Conservation (phyloP, 2,329 filamentous ascomycete species). For the Venturia pyrina region DNA sequence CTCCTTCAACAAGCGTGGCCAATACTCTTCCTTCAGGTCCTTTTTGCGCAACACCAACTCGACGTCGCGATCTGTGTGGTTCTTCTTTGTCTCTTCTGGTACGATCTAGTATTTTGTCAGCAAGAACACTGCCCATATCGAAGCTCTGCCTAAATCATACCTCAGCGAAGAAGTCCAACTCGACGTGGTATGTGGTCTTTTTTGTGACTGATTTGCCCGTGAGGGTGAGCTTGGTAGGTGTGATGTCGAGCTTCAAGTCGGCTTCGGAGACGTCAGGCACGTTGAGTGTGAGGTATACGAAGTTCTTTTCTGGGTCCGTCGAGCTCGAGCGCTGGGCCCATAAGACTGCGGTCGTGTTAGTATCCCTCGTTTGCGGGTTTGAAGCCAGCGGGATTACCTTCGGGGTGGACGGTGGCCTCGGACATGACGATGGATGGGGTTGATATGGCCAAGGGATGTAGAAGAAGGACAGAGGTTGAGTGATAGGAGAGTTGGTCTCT, state of each 20-base stretch:
- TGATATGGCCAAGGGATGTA: background rate
- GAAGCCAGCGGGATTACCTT: conserved; percentile 22
- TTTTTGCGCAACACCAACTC: conserved; percentile 95
- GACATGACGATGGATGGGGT: conserved; percentile 13
- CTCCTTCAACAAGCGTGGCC: conserved; percentile 90
- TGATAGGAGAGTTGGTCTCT: conserved; percentile 18
- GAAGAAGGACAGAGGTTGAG: conserved; percentile 11
- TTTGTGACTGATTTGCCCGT: conserved; percentile 72
- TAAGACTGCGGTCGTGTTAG: conserved; percentile 52
- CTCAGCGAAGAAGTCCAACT: conserved; percentile 79
- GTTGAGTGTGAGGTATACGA: conserved; percentile 84
- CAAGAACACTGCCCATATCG: background rate
- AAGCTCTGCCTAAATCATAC: background rate
- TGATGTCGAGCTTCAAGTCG: conserved; percentile 73
- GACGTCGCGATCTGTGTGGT: conserved; percentile 80
- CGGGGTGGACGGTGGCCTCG: conserved; percentile 22
- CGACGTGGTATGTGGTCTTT: conserved; percentile 77
- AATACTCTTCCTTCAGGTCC: conserved; percentile 88
- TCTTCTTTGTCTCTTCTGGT: conserved; percentile 68
- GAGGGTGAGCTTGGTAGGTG: conserved; percentile 68
- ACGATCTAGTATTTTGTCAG: conserved; percentile 52
- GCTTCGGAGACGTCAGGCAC: conserved; percentile 72
- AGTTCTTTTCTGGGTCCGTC: conserved; percentile 76
- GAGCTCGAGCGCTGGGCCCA: conserved; percentile 94
- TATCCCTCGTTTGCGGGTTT: background rate